phyloP scores from a whole-genome alignment of 176 grass and related monocot genomes.

The Phyllostachys edulis region DNA sequence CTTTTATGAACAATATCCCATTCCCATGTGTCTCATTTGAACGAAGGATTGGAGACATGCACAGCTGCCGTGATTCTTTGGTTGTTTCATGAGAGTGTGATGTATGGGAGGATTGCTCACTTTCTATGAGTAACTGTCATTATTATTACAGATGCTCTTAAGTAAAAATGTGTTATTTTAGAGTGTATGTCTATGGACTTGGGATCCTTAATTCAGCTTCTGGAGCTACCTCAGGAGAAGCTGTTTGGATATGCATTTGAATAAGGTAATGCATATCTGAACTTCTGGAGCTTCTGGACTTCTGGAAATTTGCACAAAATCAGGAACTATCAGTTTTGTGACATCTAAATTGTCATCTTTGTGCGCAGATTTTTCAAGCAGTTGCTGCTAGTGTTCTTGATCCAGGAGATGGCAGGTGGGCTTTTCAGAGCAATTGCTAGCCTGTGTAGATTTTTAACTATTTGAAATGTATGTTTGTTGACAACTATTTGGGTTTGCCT shows the following conservation, averaged over 20 bases:
- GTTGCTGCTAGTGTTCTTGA: slow-evolving; percentile 79
- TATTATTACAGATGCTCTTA: not conserved
- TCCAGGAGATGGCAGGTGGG: slow-evolving; percentile 91
- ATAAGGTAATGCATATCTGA: too few species aligned
- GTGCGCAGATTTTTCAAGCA: slow-evolving; percentile 95
- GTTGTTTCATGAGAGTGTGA: not conserved
- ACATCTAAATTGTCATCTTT: slow-evolving; percentile 24
- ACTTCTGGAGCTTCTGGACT: too few species aligned
- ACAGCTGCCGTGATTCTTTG: too few species aligned
- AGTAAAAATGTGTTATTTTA: not conserved
- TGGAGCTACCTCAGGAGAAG: too few species aligned
- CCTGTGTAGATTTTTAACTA: slow-evolving; percentile 52
- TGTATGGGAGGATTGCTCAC: not conserved
- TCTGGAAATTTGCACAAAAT: too few species aligned
- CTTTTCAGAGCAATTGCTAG: slow-evolving; percentile 85
- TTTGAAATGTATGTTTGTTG: slow-evolving; percentile 2
- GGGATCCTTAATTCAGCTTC: too few species aligned
- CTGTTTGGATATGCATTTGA: too few species aligned
- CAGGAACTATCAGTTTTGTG: slow-evolving; percentile 2
- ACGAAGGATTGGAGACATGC: too few species aligned
- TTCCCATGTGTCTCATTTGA: too few species aligned
- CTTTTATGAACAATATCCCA: too few species aligned
- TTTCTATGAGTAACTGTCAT: not conserved
- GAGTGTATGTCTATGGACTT: not conserved
- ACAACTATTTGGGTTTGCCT: too few species aligned